phyloP scores from a whole-genome alignment of 768 basidiomycete genomes.

The Mycena pura region DNA sequence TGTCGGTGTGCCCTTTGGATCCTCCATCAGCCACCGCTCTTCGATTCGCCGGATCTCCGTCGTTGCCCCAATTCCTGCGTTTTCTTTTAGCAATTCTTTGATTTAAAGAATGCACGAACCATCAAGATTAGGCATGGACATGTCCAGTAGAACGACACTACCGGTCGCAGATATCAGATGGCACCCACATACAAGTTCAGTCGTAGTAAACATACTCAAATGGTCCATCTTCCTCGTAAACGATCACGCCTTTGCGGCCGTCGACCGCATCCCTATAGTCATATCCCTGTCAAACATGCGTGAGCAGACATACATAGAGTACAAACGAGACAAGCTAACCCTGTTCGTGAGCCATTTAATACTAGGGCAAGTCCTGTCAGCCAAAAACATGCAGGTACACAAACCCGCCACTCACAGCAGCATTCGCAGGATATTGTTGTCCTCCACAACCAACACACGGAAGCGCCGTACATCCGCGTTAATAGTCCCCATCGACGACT shows the following conservation, averaged over 20 bases:
- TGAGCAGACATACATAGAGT: slow-evolving; percentile 29
- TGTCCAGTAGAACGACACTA: slow-evolving; percentile 86
- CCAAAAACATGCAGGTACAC: slow-evolving; percentile 14
- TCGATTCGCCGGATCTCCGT: slow-evolving; percentile 83
- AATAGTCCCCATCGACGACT: slow-evolving; percentile 64
- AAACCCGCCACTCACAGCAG: slow-evolving; percentile 66
- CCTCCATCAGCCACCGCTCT: slow-evolving; percentile 38
- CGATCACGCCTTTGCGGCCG: slow-evolving; percentile 82
- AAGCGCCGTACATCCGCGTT: slow-evolving; percentile 52
- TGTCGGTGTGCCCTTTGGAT: slow-evolving; percentile 33
- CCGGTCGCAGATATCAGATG: slow-evolving; percentile 16
- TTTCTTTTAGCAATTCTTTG: not conserved
- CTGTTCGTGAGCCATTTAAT: slow-evolving; percentile 75
- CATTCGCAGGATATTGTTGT: slow-evolving; percentile 84
- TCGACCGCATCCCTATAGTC: slow-evolving; percentile 82
- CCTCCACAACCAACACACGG: slow-evolving; percentile 86
- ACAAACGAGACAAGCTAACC: slow-evolving; percentile 33
- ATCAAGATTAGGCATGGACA: slow-evolving; percentile 95
- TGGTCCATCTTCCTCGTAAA: slow-evolving; percentile 73
- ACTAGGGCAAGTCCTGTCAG: slow-evolving; percentile 32
- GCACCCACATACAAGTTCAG: not conserved
- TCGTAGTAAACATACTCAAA: slow-evolving; percentile 75
- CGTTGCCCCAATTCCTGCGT: slow-evolving; percentile 82
- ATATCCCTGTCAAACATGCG: slow-evolving; percentile 57
- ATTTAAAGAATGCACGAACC: slow-evolving; percentile 50